Conservation (phyloP, 129 eudicot genomes). For the Mikania micrantha region DNA sequence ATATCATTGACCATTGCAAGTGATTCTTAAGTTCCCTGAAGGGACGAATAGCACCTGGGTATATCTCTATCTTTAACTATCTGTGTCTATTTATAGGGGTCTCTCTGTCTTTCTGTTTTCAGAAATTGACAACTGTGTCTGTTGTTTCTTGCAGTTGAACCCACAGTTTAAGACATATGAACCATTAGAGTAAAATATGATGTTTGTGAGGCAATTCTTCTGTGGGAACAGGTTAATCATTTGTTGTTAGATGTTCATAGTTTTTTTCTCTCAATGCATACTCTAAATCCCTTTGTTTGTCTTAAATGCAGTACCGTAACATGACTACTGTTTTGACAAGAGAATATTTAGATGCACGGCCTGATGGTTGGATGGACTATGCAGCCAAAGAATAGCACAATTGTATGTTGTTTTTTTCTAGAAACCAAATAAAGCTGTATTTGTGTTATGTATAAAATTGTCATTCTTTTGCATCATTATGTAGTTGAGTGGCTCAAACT, state of each 20-base stretch:
- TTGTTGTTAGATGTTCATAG: background rate
- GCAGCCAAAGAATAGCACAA: conserved; percentile 97
- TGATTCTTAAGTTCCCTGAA: conserved; percentile 85
- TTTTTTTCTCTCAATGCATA: conserved; percentile 8
- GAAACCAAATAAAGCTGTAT: background rate
- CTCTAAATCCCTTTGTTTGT: conserved; percentile 19
- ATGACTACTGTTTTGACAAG: conserved; percentile 95
- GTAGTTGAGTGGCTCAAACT: background rate
- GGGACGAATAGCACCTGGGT: conserved; percentile 98
- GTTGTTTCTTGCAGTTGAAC: conserved; percentile 51
- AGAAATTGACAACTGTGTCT: background rate
- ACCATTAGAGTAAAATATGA: conserved; percentile 92
- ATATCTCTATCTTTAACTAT: conserved; percentile 8
- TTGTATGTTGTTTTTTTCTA: conserved; percentile 41
- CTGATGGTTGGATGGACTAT: conserved; percentile 97
- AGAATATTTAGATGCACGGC: conserved; percentile 94
- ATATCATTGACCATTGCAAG: conserved; percentile 82
- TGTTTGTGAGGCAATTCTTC: conserved; percentile 77
- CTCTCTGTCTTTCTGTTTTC: background rate
- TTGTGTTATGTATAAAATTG: background rate
- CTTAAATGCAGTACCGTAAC: conserved; percentile 88
- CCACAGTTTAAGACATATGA: conserved; percentile 74
- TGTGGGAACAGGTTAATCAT: conserved; percentile 87
- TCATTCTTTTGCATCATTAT: conserved; percentile 4
- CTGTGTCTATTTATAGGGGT: background rate